A percentile compares a stretch with the other conserved stretches of the same genome.
These are phyloP conservation scores for Arachis stenosperma DNA, from an alignment of 306 rosid species.

Conservation along the genomic window DNA sequence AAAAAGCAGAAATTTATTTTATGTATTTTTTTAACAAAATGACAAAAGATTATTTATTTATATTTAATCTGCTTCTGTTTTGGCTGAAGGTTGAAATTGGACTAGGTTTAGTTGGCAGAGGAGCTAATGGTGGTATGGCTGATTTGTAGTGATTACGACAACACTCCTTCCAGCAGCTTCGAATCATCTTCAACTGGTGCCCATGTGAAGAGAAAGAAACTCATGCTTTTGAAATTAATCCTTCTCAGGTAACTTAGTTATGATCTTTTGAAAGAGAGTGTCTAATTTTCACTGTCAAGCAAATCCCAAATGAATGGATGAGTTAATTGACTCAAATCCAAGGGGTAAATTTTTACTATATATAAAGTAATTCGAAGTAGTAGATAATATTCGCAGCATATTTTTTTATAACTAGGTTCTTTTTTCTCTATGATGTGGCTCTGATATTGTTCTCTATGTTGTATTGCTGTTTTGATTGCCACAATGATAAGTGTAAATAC, in stretches of 20 bases:
- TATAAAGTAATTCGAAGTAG: neutral
- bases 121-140: no score
- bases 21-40: no score
- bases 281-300: neutral
- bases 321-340: neutral
- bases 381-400: neutral
- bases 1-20: no score
- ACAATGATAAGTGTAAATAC: neutral
- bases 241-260: constrained; percentile 66
- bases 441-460: neutral
- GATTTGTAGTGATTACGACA: no score
- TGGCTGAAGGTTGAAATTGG: no score
- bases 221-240: constrained; percentile 86
- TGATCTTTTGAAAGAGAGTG: constrained; percentile 19
- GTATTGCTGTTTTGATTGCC: neutral
- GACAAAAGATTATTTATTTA: no score
- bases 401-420: neutral
- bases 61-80: no score
- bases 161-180: no score
- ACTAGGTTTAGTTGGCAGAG: no score
- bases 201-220: constrained; percentile 76
- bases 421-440: neutral
- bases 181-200: no score
- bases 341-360: constrained; percentile 2
- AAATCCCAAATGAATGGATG: neutral